Conservation (phyloP, 768 basidiomycete species). For the Lepiota subincarnata region DNA sequence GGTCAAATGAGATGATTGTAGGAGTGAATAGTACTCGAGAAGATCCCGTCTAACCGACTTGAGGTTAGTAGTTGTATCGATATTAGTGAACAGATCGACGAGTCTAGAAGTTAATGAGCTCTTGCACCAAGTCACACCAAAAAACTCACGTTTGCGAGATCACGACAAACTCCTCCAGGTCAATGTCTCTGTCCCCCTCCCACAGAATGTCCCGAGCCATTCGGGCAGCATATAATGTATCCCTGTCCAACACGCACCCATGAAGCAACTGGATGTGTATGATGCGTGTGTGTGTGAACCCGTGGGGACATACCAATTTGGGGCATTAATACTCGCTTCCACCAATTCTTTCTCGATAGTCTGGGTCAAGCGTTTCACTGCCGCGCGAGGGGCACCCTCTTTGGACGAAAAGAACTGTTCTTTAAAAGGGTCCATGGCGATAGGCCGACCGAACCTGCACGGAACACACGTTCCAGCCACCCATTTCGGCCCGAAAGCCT, state of each 20-base stretch:
- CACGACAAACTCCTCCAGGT: slow-evolving; percentile 75
- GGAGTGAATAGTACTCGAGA: slow-evolving; percentile 84
- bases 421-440: slow-evolving; percentile 68
- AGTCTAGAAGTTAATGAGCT: slow-evolving; percentile 47
- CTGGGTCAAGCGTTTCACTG: slow-evolving; percentile 84
- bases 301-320: slow-evolving; percentile 72
- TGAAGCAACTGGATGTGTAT: neutral
- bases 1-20: slow-evolving; percentile 76
- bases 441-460: slow-evolving; percentile 76
- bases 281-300: neutral
- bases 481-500: neutral
- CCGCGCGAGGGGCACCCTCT: slow-evolving; percentile 67
- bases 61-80: slow-evolving; percentile 57
- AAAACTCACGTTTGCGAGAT: slow-evolving; percentile 92
- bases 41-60: slow-evolving; percentile 62
- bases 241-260: slow-evolving; percentile 48
- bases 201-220: slow-evolving; percentile 95
- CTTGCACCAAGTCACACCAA: slow-evolving; percentile 13
- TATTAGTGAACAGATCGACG: slow-evolving; percentile 81
- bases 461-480: slow-evolving; percentile 3
- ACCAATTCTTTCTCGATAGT: slow-evolving; percentile 67
- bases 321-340: slow-evolving; percentile 82
- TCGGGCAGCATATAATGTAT: slow-evolving; percentile 82
- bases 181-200: slow-evolving; percentile 73
- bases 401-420: slow-evolving; percentile 69